phyloP scores from a whole-genome alignment of 2,329 filamentous ascomycete species.

The Alternaria sp. region DNA sequence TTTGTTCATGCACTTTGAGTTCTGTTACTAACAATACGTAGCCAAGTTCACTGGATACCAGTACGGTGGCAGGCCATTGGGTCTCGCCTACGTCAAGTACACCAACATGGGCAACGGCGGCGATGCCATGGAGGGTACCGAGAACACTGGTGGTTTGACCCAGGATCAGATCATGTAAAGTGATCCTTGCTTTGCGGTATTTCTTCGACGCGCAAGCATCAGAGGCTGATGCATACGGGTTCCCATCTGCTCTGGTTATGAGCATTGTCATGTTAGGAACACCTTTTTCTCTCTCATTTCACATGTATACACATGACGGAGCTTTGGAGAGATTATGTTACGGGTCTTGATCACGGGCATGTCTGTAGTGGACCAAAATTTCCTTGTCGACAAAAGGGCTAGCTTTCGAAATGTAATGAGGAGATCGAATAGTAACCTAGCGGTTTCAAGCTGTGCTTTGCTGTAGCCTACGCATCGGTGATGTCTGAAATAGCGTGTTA shows the following conservation, averaged over 20 bases:
- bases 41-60: conserved; percentile 98
- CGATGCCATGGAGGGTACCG: conserved; percentile 82
- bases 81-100: conserved; percentile 94
- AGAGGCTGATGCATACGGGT: conserved; percentile 4
- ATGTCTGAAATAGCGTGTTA: not conserved
- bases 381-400: conserved; percentile 46
- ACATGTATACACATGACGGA: conserved; percentile 26
- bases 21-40: conserved; percentile 45
- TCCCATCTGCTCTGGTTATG: conserved; percentile 7
- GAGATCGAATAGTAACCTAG: conserved; percentile 4
- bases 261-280: conserved; percentile 20
- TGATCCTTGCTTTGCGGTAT: not conserved
- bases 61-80: conserved; percentile 92
- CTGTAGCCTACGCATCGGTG: not conserved
- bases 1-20: not conserved
- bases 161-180: conserved; percentile 96
- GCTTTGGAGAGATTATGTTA: conserved; percentile 18
- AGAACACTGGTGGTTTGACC: conserved; percentile 73
- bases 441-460: not conserved
- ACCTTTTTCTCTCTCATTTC: conserved; percentile 20
- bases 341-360: conserved; percentile 12
- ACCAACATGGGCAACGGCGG: conserved; percentile 66
- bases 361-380: conserved; percentile 34
- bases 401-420: conserved; percentile 18
- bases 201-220: conserved; percentile 7